Conservation (phyloP, 2,329 filamentous ascomycete species). For the Coniochaeta ligniaria region DNA sequence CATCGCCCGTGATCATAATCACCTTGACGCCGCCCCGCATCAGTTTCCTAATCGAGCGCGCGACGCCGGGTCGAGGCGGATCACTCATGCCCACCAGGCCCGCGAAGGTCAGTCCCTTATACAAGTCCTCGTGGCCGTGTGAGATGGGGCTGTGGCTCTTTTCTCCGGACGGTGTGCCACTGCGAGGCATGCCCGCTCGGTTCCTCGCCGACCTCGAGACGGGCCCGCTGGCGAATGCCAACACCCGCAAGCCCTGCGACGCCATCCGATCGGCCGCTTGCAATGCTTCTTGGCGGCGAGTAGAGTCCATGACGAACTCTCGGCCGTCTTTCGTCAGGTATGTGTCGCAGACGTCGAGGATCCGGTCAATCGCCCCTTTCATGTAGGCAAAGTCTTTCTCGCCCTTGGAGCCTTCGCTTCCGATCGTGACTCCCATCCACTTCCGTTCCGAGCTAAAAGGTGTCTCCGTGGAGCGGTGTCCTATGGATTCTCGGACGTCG, state of each 20-base stretch:
- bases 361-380: constrained; percentile 86
- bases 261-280: constrained; percentile 83
- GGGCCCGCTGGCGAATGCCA: constrained; percentile 86
- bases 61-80: constrained; percentile 83
- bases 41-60: constrained; percentile 77
- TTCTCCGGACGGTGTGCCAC: constrained; percentile 41
- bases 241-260: constrained; percentile 77
- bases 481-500: constrained; percentile 80
- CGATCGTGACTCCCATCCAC: constrained; percentile 96
- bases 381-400: constrained; percentile 84
- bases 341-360: constrained; percentile 81
- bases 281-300: constrained; percentile 64
- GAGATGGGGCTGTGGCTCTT: constrained; percentile 28
- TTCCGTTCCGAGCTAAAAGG: constrained; percentile 97
- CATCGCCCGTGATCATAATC: constrained; percentile 98
- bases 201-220: constrained; percentile 40
- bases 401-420: constrained; percentile 44
- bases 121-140: constrained; percentile 60
- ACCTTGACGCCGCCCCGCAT: constrained; percentile 95
- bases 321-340: constrained; percentile 82
- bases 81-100: constrained; percentile 97
- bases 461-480: constrained; percentile 74
- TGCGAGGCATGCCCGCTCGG: constrained; percentile 34
- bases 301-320: constrained; percentile 77
- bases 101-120: constrained; percentile 79